phyloP scores from a whole-genome alignment of 2,329 filamentous ascomycete genomes.

The Rhynchosporium secalis region DNA sequence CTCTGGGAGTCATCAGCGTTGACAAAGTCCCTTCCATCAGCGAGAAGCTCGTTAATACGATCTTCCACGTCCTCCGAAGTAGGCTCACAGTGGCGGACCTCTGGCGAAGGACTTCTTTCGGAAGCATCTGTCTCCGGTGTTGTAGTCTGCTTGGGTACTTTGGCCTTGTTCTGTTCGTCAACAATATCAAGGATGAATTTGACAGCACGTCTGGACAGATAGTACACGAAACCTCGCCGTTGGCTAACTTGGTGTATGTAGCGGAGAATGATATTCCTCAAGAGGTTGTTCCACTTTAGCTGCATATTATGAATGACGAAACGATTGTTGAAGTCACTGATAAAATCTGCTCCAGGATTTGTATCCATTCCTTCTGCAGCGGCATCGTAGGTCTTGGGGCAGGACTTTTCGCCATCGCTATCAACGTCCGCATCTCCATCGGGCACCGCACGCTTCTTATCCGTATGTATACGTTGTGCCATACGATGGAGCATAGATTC shows the following conservation, averaged over 20 bases:
- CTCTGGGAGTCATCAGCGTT: conserved; percentile 57
- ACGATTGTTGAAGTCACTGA: conserved; percentile 95
- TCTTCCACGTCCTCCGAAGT: conserved; percentile 71
- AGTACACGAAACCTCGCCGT: conserved; percentile 93
- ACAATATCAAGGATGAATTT: conserved; percentile 99
- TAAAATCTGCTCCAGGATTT: conserved; percentile 74
- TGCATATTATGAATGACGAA: conserved; percentile 98
- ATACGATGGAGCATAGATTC: conserved; percentile 52
- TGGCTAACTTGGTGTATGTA: conserved; percentile 98
- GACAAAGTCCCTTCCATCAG: conserved; percentile 81
- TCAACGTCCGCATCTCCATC: conserved; percentile 42
- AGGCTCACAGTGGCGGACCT: conserved; percentile 19
- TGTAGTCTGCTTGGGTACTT: conserved; percentile 35
- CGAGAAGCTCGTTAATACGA: conserved; percentile 80
- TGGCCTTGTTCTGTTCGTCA: conserved; percentile 78
- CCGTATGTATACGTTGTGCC: conserved; percentile 36
- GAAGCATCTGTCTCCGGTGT: conserved; percentile 38
- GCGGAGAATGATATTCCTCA: conserved; percentile 93
- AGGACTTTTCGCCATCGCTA: conserved; percentile 38
- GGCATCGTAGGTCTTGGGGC: conserved; percentile 41
- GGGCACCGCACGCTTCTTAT: conserved; percentile 32
- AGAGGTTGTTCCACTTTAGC: conserved; percentile 95
- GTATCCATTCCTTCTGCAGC: conserved; percentile 60
- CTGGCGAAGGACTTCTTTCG: conserved; percentile 30
- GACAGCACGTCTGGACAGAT: conserved; percentile 90